phyloP scores from a whole-genome alignment of 202 grass and related monocot species.

The Zizania palustris region DNA sequence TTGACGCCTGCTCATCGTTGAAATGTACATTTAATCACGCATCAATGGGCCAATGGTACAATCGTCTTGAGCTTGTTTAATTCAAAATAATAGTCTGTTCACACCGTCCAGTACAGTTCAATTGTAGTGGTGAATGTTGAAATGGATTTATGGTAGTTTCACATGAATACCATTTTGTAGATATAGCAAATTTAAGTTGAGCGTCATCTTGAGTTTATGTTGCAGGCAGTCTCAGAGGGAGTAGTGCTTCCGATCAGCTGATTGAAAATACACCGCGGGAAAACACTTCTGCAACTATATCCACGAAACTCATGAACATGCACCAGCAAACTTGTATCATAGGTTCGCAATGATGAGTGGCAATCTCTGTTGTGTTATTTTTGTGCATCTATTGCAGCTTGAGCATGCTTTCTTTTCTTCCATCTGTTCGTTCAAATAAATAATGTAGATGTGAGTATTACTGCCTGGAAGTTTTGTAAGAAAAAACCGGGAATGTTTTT shows the following conservation, averaged over 20 bases:
- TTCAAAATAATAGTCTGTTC: background rate
- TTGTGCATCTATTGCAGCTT: constrained; percentile 6
- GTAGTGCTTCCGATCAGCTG: constrained; percentile 4
- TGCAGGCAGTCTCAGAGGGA: constrained; percentile 34
- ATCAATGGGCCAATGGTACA: background rate
- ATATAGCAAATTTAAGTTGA: background rate
- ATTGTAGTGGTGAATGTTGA: constrained; percentile 12
- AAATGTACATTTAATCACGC: background rate
- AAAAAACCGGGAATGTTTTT: constrained; percentile 2
- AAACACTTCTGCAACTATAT: background rate
- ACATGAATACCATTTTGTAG: background rate
- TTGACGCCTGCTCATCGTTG: background rate
- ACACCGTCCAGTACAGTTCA: background rate
- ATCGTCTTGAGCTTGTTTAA: background rate
- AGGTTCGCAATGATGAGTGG: background rate
- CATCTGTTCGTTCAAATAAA: constrained; percentile 37
- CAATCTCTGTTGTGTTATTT: background rate
- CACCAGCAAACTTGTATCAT: constrained; percentile 21
- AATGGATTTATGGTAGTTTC: constrained; percentile 22
- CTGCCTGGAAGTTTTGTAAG: constrained; percentile 27
- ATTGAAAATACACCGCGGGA: background rate
- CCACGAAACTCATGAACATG: background rate
- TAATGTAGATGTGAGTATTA: constrained; percentile 13
- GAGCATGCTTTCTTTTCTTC: background rate
- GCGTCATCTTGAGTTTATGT: constrained; percentile 10